Evolutionary conservation across 371 early-diverging fungal genomes (phyloP), one percentile per base, ranked within the genome.

Genomic region (Coemansia sp.): DNA sequence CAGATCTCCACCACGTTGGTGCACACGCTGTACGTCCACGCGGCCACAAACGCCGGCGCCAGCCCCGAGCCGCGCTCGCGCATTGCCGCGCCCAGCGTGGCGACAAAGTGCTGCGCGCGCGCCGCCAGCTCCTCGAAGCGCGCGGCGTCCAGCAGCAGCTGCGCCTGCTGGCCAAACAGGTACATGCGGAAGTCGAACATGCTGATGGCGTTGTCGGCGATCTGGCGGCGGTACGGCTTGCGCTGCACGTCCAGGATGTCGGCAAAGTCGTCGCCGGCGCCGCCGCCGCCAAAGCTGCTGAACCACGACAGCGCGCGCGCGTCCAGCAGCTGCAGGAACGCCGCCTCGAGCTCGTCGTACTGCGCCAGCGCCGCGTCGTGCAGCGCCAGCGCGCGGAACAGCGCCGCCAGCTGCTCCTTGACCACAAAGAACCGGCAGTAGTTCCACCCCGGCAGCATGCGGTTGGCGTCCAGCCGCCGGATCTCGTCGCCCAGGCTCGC

Each of bases 371-470:
- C 94, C 55, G 94, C 95, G 54, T 93, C 94, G 53, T 84, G 82
- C 48, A 94, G 69, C 32, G 86, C 89, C 87, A 95, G 86, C 55
- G 88, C 84, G 67, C 93, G 93, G 80, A 86, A 94, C 5, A 93
- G 86, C 47, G 84, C 85, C n/a, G 93, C 92, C 18, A 95, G 76
- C 0, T 89, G 89, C 77, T 97, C 97, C 86, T 97, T 98, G 56
- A 93, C 68, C 38, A 96, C 87, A 66, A 98, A 98, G 77, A 93
- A 97, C 12, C 88, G 89, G 78, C 95, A 95, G 72, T 94, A 98
- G 75, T 98, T 98, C 97, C 97, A 98, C 1, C 98, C 98, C 6
- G 97, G 96, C 83, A 94, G 85, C 62, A 92, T 83, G 52, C 97
- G 69, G 69, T 95, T 95, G 60, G 90, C 86, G 58, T 95, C 96